Conservation (phyloP, 2,329 filamentous ascomycete genomes). For the Hymenoscyphus scutula region DNA sequence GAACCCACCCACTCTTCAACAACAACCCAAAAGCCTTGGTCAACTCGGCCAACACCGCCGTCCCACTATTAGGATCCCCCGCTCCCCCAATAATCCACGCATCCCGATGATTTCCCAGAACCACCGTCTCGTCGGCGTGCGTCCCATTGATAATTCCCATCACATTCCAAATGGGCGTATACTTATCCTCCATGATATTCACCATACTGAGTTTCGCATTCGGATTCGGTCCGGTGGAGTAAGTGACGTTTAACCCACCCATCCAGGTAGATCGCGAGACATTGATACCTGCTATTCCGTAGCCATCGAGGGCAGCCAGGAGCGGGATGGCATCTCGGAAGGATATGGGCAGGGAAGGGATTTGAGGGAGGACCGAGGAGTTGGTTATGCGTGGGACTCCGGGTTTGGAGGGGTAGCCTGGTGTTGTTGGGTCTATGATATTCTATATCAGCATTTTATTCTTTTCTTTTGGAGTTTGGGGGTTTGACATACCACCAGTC, state of each 20-base stretch:
- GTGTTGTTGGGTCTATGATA: conserved; percentile 69
- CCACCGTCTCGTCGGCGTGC: conserved; percentile 75
- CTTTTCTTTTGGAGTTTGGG: no score
- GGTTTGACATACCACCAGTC: conserved; percentile 44
- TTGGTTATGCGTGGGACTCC: conserved; percentile 70
- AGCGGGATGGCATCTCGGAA: conserved; percentile 80
- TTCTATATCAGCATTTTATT: not conserved
- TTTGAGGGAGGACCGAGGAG: conserved; percentile 67
- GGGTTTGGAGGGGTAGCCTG: conserved; percentile 85
- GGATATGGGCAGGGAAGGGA: conserved; percentile 81
- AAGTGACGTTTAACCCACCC: conserved; percentile 48
- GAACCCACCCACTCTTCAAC: conserved; percentile 69
- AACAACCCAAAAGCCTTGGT: conserved; percentile 69
- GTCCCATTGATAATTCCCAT: conserved; percentile 87
- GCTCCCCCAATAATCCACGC: conserved; percentile 77
- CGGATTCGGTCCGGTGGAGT: conserved; percentile 28
- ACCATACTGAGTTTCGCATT: conserved; percentile 60
- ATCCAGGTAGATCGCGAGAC: conserved; percentile 51
- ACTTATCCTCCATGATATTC: conserved; percentile 42
- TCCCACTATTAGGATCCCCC: conserved; percentile 76
- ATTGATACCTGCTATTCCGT: conserved; percentile 62
- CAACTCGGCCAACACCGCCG: conserved; percentile 71
- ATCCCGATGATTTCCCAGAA: conserved; percentile 84
- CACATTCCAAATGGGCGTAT: conserved; percentile 79
- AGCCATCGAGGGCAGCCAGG: conserved; percentile 79